Base-by-base conservation (phyloP, 1,284 basidiomycete genomes). In the Cerioporus squamosus region DNA sequence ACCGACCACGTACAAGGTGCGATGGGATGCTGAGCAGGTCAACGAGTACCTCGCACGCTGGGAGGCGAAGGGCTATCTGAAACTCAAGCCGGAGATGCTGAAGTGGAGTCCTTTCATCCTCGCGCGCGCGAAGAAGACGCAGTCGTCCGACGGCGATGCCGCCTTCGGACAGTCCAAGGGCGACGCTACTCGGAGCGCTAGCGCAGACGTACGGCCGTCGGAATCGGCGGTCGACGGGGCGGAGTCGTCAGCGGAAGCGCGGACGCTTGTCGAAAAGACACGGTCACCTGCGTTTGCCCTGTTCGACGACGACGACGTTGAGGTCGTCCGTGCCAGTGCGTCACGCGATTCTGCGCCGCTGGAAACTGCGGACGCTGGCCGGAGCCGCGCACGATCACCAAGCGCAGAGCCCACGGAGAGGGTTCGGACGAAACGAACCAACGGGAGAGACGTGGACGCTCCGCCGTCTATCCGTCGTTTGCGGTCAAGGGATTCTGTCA, bases 61-160 rank as follows among this genome's bases (percentile, higher is more conserved):
- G 84, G 88, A 92, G 64, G 75, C 77, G 20, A 98, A 97, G 74
- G 91, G 90, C 0, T 92, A 96, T 69, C 70, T 96, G 60, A 84
- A 78, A 66, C 81, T 99, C 51, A 86, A 85, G 62, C 88, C 95
- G 0, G 94, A 96, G 68, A 89, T 89, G 72, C 81, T 99, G 61
- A 95, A 94, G 70, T 99, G 97, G 93, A 95, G 90, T 61, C 97
- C 97, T 5, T 98, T 97, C 77, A 77, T 97, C 42, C 75, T 95
- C 39, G 80, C 88, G 7, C 77, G 87, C 60, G 80, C 77, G 43
- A 77, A 77, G 67, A 81, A 81, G 63, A 76, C 77, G 44, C 77
- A 76, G 36, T 74, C 75, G 45, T 59, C 63, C 46, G 71, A 72
- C 51, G 70, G 69, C 31, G 72, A 70, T 10, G 51, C 59, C 31